Base-by-base conservation (phyloP, 208 protist genomes). In the Leishmania guyanensis region DNA sequence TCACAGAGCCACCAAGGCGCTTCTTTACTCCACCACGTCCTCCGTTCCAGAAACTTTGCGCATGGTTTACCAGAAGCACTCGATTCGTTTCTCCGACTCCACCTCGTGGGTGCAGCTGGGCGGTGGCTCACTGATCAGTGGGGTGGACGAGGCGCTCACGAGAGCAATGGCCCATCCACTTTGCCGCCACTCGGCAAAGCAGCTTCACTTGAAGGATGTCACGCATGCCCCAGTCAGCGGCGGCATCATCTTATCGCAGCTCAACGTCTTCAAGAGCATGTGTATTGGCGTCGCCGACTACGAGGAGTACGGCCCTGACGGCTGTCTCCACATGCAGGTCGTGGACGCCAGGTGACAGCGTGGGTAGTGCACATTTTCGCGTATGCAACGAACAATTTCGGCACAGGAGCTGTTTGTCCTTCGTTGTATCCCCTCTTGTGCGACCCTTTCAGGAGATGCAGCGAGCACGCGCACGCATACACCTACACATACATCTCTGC, bases 261-360 rank as follows among this genome's bases (percentile, higher is more conserved):
- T 97, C 29, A 93, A 88, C 74, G 88, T 86, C 26, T 96, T 97
- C 81, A 95, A 95, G 80, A 78, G 85, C 75, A 92, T 97, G 86
- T 96, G 91, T 72, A 64, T 95, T 9, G 84, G 70, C 17, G 84
- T 70, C 0, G 82, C 56, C 29, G 91, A 91, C 53, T 97, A 97
- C 86, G 87, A 81, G 39, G 94, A 97, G 65, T 89, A 95, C 48
- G 94, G 94, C 14, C 94, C 94, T 0, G 85, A 92, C 43, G 86
- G 88, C 36, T 97, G 92, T 68, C 83, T 92, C 14, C 88, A 86
- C 64, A 79, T 87, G 73, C 91, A 94, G 62, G 75, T 89, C n/a
- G 78, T 91, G 17, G 91, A 96, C 73, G 43, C 80, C 29, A 83
- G 92, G 33, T 93, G 77, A 82, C 14, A 0, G 8, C 36, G 43